Evolutionary conservation across 1,139 yeast species (phyloP), one percentile per base, ranked within the genome.

Genomic region (Hyphopichia fennica): DNA sequence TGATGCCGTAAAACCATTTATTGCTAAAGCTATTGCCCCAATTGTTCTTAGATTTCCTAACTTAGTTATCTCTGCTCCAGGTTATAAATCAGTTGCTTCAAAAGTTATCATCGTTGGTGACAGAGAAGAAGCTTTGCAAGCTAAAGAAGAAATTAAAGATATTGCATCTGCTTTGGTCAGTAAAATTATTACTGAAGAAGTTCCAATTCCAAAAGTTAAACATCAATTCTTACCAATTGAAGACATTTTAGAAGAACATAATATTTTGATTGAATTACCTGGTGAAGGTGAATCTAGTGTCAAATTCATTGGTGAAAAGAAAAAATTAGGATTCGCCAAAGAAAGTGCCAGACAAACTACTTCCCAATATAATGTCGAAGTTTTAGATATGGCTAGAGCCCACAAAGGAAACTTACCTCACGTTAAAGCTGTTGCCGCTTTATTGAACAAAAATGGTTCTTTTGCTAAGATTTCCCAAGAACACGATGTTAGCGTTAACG

Each of bases 301-400:
- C 43, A 65, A 79, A 41, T 87, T 87, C 58, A 75, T 83, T 45
- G 96, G 96, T 46, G 76, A 77, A 41, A 66, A 71, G 47, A 60
- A 69, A 28, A 75, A 78, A 44, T 75, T 90, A 43, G 56, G 74
- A 15, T 65, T 67, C 18, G 96, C 96, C 28, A 75, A 85, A 51
- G 75, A 75, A 75, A 63, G 66, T 66, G 63, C 79, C 67, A 68
- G 62, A 77, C 84, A 51, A 63, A 77, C 57, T 58, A 78, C 73
- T 57, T 76, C 63, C 34, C 72, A 69, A 51, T 73, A 63, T 57
- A 70, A 67, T 52, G 82, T 86, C 37, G 90, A 86, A 53, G 69
- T 81, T 19, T 74, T 91, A 58, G 95, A 88, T 54, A 83, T 91
- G 68, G 82, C 95, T 19, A 84, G 80, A 62, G 96, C 97, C 32